Percentiles rank a stretch among this genome's conserved stretches.
Evolutionary conservation across 129 eudicot genomes (phyloP).

Genomic region (Flaveria sonorensis): DNA sequence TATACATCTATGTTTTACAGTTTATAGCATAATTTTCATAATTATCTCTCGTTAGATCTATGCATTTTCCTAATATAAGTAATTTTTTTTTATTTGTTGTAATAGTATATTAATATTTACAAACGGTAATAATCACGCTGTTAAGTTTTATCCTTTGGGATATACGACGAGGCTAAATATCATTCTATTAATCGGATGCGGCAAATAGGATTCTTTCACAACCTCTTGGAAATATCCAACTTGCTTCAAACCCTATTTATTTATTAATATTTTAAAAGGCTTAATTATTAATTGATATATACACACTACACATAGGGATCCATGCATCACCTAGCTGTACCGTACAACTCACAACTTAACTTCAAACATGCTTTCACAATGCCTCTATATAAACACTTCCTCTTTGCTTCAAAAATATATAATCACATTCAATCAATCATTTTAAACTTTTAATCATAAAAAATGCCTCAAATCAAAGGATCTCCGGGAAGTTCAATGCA

Average conservation of each 20-base stretch:
- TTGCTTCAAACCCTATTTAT: background rate
- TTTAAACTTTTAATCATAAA: background rate
- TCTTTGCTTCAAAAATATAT: background rate
- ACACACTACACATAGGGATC: slow-evolving; percentile 4
- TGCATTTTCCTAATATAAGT: no score
- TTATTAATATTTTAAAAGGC: slow-evolving; percentile 5
- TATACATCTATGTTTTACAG: no score
- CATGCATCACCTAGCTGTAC: slow-evolving; percentile 25
- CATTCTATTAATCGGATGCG: slow-evolving; percentile 16
- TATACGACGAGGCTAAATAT: slow-evolving; percentile 12
- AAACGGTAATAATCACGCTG: background rate
- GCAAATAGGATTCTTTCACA: slow-evolving; percentile 20
- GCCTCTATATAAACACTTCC: slow-evolving; percentile 26
- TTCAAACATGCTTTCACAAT: background rate
- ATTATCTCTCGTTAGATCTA: no score
- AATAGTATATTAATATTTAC: background rate
- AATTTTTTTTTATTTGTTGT: no score
- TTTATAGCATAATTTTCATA: no score
- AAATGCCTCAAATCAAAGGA: slow-evolving; percentile 39
- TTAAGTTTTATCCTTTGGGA: slow-evolving; percentile 21
- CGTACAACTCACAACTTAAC: background rate
- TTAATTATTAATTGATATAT: background rate
- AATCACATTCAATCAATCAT: background rate
- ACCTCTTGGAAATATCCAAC: slow-evolving; percentile 23
- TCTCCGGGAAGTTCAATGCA: slow-evolving; percentile 54